These are phyloP conservation scores for Ganoderma resinaceum DNA, from an alignment of 1,284 basidiomycete species.

Conservation along the genomic window DNA sequence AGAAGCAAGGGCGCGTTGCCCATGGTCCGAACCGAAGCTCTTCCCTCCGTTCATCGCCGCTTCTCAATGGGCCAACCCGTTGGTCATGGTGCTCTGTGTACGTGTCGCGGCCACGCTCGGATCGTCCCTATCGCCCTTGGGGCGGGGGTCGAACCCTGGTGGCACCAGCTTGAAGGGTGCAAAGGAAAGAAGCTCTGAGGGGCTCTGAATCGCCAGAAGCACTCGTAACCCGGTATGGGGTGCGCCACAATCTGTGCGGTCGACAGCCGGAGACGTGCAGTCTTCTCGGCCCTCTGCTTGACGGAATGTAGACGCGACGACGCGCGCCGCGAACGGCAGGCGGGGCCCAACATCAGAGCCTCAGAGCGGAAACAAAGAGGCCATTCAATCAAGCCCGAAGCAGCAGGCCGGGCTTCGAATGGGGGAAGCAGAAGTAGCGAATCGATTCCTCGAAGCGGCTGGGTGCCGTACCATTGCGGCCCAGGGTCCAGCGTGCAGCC, in stretches of 20 bases:
- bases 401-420: not conserved
- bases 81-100: not conserved
- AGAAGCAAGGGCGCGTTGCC: conserved; percentile 1
- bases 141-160: not conserved
- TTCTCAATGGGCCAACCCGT: not conserved
- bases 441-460: not conserved
- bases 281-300: not conserved
- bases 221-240: not conserved
- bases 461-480: not conserved
- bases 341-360: not conserved
- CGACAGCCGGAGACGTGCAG: not conserved
- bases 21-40: conserved; percentile 13
- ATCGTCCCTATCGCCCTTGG: not conserved
- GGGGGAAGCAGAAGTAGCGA: not conserved
- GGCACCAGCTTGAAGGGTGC: not conserved
- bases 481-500: not conserved
- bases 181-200: not conserved
- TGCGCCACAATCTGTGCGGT: not conserved
- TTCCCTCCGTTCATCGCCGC: not conserved
- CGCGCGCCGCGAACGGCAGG: not conserved
- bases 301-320: not conserved
- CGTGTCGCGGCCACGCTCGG: not conserved
- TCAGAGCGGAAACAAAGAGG: not conserved
- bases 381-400: not conserved
- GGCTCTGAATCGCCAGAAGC: not conserved